phyloP scores from a whole-genome alignment of 257 asterid genomes.

The Nicotiana benthamiana region DNA sequence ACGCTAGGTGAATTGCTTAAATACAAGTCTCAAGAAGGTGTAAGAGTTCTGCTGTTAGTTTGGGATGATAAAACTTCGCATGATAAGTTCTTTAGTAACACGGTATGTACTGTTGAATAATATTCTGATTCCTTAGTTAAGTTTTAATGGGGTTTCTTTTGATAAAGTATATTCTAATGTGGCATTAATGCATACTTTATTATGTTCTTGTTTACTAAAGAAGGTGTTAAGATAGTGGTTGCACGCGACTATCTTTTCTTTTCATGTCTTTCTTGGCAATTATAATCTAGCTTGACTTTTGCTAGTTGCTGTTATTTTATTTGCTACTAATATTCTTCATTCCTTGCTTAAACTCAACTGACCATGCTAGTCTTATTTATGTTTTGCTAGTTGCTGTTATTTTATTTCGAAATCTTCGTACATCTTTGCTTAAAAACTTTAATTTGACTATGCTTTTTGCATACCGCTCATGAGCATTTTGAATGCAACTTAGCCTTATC shows the following conservation, averaged over 20 bases:
- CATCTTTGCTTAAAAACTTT: background rate
- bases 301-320: background rate
- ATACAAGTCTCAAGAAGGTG: slow-evolving; percentile 93
- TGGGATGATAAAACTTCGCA: slow-evolving; percentile 99
- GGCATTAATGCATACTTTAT: background rate
- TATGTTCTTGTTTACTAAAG: background rate
- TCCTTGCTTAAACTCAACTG: background rate
- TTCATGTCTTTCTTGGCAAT: background rate
- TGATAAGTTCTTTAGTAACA: slow-evolving; percentile 45
- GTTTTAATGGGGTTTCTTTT: background rate
- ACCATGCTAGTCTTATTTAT: background rate
- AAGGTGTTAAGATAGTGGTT: background rate
- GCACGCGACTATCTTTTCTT: background rate
- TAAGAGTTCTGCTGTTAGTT: slow-evolving; percentile 66
- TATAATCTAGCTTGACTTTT: background rate
- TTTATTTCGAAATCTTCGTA: background rate
- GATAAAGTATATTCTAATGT: background rate
- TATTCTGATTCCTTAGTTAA: background rate
- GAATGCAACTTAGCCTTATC: background rate
- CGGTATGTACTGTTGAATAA: slow-evolving; percentile 35
- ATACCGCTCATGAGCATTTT: background rate
- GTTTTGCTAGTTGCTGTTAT: background rate
- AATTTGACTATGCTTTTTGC: background rate
- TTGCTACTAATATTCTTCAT: background rate
- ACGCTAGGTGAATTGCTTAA: slow-evolving; percentile 83